A percentile compares a stretch with the other conserved stretches of the same genome.
Evolutionary conservation across 331 rosid species (phyloP).

Genomic region (Arachis monticola): DNA sequence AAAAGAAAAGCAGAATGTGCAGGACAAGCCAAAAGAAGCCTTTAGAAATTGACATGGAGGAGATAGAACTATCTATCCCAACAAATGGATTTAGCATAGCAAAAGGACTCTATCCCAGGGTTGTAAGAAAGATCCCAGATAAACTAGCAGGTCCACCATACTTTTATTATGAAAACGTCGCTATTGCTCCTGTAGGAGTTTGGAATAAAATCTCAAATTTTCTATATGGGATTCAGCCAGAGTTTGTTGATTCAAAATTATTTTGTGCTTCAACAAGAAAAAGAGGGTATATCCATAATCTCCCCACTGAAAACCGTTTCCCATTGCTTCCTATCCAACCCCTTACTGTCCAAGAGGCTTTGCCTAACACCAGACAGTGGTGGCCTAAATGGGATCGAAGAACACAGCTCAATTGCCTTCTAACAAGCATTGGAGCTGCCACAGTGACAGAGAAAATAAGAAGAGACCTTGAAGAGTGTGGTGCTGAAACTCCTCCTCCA

Average conservation of each 20-base stretch:
- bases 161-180: slow-evolving; percentile 83
- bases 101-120: slow-evolving; percentile 26
- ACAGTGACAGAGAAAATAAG: slow-evolving; percentile 57
- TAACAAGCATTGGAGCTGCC: slow-evolving; percentile 57
- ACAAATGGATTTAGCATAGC: slow-evolving; percentile 74
- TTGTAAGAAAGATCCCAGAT: slow-evolving; percentile 55
- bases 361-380: slow-evolving; percentile 72
- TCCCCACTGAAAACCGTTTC: slow-evolving; percentile 58
- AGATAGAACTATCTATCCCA: slow-evolving; percentile 50
- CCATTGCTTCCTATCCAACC: slow-evolving; percentile 75
- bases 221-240: slow-evolving; percentile 68
- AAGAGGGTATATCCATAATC: slow-evolving; percentile 82
- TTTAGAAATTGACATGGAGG: slow-evolving; percentile 45
- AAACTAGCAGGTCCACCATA: slow-evolving; percentile 63
- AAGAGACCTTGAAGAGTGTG: slow-evolving; percentile 52
- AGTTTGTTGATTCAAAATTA: slow-evolving; percentile 76
- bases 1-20: slow-evolving; percentile 10
- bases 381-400: slow-evolving; percentile 85
- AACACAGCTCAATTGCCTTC: slow-evolving; percentile 65
- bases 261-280: slow-evolving; percentile 78
- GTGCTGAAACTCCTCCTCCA: slow-evolving; percentile 58
- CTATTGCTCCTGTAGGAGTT: slow-evolving; percentile 82
- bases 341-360: slow-evolving; percentile 58
- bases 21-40: slow-evolving; percentile 2
- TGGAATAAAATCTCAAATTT: slow-evolving; percentile 79